A percentile compares a stretch with the other conserved stretches of the same genome.
Conservation (phyloP, 106 monocot species). For the Dendrobium nobile region DNA sequence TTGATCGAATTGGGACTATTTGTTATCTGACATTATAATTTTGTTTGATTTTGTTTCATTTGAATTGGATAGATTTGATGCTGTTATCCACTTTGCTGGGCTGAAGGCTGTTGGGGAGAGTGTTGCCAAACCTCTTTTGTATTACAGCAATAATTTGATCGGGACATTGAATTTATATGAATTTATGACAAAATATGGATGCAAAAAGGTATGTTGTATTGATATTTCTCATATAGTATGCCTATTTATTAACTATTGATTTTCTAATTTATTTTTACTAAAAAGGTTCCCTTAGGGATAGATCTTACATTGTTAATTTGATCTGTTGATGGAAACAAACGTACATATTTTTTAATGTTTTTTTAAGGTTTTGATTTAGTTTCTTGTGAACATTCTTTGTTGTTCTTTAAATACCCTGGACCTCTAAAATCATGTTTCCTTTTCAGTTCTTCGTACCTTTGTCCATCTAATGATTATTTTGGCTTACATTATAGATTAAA, state of each 20-base stretch:
- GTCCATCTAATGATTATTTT: background rate
- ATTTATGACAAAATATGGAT: slow-evolving; percentile 76
- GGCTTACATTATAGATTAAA: background rate
- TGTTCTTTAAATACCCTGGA: background rate
- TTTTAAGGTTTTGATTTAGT: background rate
- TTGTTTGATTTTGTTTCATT: background rate
- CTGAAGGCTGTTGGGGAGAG: slow-evolving; percentile 57
- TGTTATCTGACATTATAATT: background rate
- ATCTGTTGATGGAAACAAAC: background rate
- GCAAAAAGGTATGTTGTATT: slow-evolving; percentile 66
- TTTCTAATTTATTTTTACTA: background rate
- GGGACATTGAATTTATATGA: slow-evolving; percentile 80
- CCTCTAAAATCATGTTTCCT: background rate
- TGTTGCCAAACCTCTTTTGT: slow-evolving; percentile 70
- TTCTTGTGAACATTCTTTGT: background rate
- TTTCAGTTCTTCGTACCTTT: background rate
- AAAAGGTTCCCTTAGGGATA: background rate
- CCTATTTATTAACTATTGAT: background rate
- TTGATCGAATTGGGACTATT: background rate
- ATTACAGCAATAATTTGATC: slow-evolving; percentile 76
- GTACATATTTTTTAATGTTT: background rate
- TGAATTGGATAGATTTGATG: slow-evolving; percentile 33
- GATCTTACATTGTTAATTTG: background rate
- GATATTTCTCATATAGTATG: background rate
- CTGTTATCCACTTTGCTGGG: slow-evolving; percentile 56